Conservation (phyloP, 116 monocot species). For the Posidonia oceanica region DNA sequence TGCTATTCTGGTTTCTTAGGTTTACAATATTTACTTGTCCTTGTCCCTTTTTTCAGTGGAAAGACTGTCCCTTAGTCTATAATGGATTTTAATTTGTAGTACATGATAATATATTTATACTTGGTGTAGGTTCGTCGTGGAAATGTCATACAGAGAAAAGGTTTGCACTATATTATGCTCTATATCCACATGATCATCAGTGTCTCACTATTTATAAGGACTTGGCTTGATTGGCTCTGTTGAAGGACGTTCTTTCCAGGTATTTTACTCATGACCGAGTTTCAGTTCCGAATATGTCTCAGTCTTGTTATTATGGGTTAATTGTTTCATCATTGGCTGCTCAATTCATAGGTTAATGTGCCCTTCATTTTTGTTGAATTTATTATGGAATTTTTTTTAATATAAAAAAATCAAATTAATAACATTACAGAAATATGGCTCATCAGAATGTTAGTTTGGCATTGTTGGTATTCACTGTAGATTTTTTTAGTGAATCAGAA, state of each 20-base stretch:
- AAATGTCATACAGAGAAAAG: conserved; percentile 88
- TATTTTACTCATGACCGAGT: conserved; percentile 11
- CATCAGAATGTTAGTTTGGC: too few relatives aligned
- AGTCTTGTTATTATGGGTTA: too few relatives aligned
- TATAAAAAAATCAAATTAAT: too few relatives aligned
- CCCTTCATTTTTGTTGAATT: too few relatives aligned
- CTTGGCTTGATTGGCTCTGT: background rate
- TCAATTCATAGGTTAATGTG: too few relatives aligned
- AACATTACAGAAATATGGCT: too few relatives aligned
- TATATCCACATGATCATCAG: background rate
- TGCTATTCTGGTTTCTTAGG: background rate
- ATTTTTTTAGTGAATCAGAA: too few relatives aligned
- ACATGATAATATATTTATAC: background rate
- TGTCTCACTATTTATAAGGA: background rate
- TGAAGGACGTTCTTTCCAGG: conserved; percentile 80
- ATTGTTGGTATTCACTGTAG: too few relatives aligned
- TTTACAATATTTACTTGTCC: too few relatives aligned
- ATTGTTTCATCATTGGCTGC: too few relatives aligned
- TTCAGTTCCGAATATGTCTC: too few relatives aligned
- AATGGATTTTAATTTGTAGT: background rate
- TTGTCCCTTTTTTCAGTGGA: background rate
- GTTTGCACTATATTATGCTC: conserved; percentile 22
- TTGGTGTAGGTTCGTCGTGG: conserved; percentile 69
- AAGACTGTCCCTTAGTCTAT: background rate
- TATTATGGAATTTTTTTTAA: too few relatives aligned